These are phyloP conservation scores for Plasmodium billcollinsi DNA, from an alignment of 169 alveolate species.

Conservation along the genomic window DNA sequence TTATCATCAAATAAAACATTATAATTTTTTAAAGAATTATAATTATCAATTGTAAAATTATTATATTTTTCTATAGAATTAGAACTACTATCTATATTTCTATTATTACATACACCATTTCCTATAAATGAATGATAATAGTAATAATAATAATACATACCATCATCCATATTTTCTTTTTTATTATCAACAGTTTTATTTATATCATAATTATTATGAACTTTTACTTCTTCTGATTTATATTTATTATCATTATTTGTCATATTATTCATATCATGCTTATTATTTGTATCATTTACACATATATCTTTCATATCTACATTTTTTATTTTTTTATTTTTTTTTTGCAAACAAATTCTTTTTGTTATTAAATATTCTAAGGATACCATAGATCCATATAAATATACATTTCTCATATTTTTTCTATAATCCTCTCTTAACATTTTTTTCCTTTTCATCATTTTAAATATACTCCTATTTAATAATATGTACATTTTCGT, in stretches of 20 bases:
- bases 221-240: too few relatives aligned
- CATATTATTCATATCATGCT: too few relatives aligned
- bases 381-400: slow-evolving; percentile 1
- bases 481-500: slow-evolving; percentile 14
- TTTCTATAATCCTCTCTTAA: slow-evolving; percentile 7
- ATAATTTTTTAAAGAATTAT: slow-evolving; percentile 32
- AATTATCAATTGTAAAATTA: slow-evolving; percentile 42
- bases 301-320: too few relatives aligned
- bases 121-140: not conserved
- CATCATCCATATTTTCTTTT: slow-evolving; percentile 12
- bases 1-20: slow-evolving; percentile 65
- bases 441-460: slow-evolving; percentile 13
- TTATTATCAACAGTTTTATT: slow-evolving; percentile 11
- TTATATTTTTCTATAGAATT: slow-evolving; percentile 60
- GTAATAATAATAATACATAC: slow-evolving; percentile 5
- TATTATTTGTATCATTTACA: too few relatives aligned
- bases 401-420: slow-evolving; percentile 3
- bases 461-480: slow-evolving; percentile 15
- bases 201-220: slow-evolving; percentile 24
- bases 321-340: too few relatives aligned
- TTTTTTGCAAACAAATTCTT: not conserved
- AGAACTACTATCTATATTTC: slow-evolving; percentile 22
- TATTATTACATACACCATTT: slow-evolving; percentile 9
- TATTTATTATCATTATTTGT: too few relatives aligned
- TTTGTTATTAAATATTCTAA: slow-evolving; percentile 43